Conservation (phyloP, 202 grass and related monocot species). For the Elaeis oleifera region DNA sequence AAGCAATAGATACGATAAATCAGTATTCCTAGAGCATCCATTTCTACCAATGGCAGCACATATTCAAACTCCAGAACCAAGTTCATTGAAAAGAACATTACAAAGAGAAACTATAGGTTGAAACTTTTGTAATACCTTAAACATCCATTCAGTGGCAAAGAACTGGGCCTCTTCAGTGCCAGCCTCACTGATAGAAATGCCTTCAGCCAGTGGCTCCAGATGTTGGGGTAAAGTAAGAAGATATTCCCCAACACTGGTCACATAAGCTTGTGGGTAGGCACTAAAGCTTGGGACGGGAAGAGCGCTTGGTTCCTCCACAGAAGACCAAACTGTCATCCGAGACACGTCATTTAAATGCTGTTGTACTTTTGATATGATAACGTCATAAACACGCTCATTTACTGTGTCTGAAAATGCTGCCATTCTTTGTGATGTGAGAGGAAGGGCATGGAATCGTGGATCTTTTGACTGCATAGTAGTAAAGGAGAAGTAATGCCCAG, state of each 20-base stretch:
- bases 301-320: constrained; percentile 67
- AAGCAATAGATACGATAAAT: no score
- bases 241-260: constrained; percentile 89
- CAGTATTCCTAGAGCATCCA: no score
- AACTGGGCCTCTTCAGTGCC: constrained; percentile 90
- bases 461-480: constrained; percentile 73
- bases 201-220: constrained; percentile 83
- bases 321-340: constrained; percentile 76
- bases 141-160: constrained; percentile 96
- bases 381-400: constrained; percentile 87
- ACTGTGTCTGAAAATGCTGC: constrained; percentile 78
- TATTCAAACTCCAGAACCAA: no score
- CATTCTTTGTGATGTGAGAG: constrained; percentile 79
- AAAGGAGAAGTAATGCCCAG: no score
- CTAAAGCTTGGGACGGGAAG: constrained; percentile 96
- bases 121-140: constrained; percentile 47
- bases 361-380: constrained; percentile 85
- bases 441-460: constrained; percentile 83
- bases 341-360: constrained; percentile 65
- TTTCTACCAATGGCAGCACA: no score
- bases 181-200: constrained; percentile 55
- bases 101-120: no score
- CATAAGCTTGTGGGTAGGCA: constrained; percentile 87
- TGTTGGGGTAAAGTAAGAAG: constrained; percentile 95
- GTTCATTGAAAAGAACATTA: no score